Percentiles rank a stretch among this genome's conserved stretches.
phyloP scores from a whole-genome alignment of 1,284 basidiomycete species.

The Afroboletus lepidellus region DNA sequence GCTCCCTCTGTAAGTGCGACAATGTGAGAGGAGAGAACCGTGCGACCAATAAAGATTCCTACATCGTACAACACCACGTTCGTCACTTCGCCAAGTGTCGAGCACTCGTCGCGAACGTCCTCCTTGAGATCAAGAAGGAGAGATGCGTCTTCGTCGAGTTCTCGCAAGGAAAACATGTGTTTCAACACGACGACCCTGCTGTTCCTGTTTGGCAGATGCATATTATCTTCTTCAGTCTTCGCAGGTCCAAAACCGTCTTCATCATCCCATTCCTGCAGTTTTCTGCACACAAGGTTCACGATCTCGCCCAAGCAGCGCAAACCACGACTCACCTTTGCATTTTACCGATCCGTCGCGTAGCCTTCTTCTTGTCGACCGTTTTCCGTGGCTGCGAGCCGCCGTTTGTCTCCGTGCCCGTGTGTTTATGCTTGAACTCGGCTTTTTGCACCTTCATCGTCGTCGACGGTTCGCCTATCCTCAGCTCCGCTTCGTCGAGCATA shows the following conservation, averaged over 20 bases:
- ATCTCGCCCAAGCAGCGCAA: not conserved
- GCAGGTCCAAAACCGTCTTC: conserved; percentile 80
- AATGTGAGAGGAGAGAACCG: not conserved
- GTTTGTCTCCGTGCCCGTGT: conserved; percentile 31
- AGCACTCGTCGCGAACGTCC: conserved; percentile 94
- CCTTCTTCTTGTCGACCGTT: conserved; percentile 79
- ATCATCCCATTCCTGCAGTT: conserved; percentile 84
- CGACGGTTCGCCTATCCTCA: conserved; percentile 76
- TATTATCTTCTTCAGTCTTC: conserved; percentile 52
- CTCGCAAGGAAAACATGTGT: conserved; percentile 90
- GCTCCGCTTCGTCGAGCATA: conserved; percentile 89
- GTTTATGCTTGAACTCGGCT: conserved; percentile 82
- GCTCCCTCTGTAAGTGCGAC: conserved; percentile 66
- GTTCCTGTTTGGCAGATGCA: conserved; percentile 49
- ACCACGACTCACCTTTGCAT: conserved; percentile 78
- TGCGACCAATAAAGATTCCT: conserved; percentile 35
- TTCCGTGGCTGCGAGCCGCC: conserved; percentile 51
- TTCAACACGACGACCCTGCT: conserved; percentile 87
- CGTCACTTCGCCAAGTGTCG: conserved; percentile 89
- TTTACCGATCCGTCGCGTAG: conserved; percentile 77
- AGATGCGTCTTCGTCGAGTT: conserved; percentile 85
- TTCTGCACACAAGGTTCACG: conserved; percentile 43
- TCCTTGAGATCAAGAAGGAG: conserved; percentile 92
- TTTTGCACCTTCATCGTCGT: conserved; percentile 80
- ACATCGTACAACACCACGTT: conserved; percentile 97